phyloP scores from a whole-genome alignment of 768 basidiomycete genomes.

The Suillus luteus region DNA sequence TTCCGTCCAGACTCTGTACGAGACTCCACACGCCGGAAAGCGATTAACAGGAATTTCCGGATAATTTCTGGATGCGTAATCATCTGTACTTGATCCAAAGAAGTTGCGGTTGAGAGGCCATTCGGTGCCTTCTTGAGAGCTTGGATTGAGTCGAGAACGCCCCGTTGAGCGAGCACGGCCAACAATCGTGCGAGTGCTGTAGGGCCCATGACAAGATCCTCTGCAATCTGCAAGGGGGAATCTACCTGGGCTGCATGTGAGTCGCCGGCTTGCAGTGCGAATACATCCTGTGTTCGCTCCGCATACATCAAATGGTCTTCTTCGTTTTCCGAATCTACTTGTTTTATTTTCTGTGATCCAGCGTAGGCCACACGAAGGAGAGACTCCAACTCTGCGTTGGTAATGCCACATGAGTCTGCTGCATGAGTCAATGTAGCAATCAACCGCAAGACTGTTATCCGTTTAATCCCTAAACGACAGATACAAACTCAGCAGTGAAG shows the following conservation, averaged over 20 bases:
- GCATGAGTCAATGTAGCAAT: slow-evolving; percentile 23
- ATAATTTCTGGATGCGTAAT: slow-evolving; percentile 25
- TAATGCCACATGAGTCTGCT: slow-evolving; percentile 13
- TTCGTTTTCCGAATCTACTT: slow-evolving; percentile 11
- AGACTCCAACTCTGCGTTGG: slow-evolving; percentile 25
- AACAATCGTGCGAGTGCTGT: slow-evolving; percentile 29
- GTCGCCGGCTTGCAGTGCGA: slow-evolving; percentile 23
- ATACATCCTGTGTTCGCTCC: slow-evolving; percentile 25
- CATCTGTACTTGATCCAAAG: slow-evolving; percentile 25
- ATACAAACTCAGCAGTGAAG: not conserved
- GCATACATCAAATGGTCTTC: slow-evolving; percentile 14
- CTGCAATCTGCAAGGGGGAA: slow-evolving; percentile 25
- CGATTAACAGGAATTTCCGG: slow-evolving; percentile 21
- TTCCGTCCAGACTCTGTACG: slow-evolving; percentile 29
- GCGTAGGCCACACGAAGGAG: slow-evolving; percentile 26
- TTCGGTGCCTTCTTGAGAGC: slow-evolving; percentile 21
- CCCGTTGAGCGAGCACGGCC: slow-evolving; percentile 30
- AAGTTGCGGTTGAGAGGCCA: slow-evolving; percentile 19
- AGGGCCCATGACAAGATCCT: slow-evolving; percentile 26
- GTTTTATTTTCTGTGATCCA: slow-evolving; percentile 19
- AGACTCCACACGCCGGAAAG: slow-evolving; percentile 19
- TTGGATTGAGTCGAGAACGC: slow-evolving; percentile 21
- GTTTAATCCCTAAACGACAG: slow-evolving; percentile 19
- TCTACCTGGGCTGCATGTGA: slow-evolving; percentile 16
- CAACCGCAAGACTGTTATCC: slow-evolving; percentile 29